Base-by-base conservation (phyloP, 495 filamentous ascomycete genomes). In the Aspergillus baeticus region DNA sequence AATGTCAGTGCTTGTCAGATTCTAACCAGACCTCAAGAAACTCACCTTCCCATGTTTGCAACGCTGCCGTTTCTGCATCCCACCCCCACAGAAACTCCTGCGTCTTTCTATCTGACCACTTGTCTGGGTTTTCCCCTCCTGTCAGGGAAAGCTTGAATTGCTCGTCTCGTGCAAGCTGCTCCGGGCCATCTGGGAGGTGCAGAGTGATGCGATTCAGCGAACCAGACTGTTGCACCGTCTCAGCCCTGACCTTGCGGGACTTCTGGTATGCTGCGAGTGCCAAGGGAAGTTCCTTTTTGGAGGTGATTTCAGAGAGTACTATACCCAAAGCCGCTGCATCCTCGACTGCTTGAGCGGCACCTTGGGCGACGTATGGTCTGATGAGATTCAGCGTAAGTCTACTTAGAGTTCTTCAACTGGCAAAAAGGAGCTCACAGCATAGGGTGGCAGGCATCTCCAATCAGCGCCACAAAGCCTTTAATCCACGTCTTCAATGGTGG, bases 391-490 rank as follows among this genome's bases (percentile, higher is more conserved):
- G 29, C 26, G 37, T 42, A 31, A 49, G 20, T 23, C 29, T 11
- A 15, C 37, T 29, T 15, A 14, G 7, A 6, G 8, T 15, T 37
- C 23, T 29, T 44, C n/a, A 15, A 11, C 14, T 29, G 2, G 18
- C 15, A 17, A 3, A 48, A 29, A 18, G n/a, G 5, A 11, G 65
- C 72, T 53, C 54, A 75, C 51, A 88, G 77, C 63, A 85, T 87
- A 4, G 87, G 85, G 59, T 90, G 87, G 45, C 84, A 86, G 6
- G 87, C 81, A 63, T 89, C 87, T 20, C 87, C 87, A 18, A 89
- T 74, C 38, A 90, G 64, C 7, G 81, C 84, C 46, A 88, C 83
- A 34, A 73, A 77, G 1, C 75, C 80, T 13, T 73, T 71, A 10
- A 77, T 75, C 85, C 84, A 88, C 13, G 68, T 78, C 26, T 77